Percentiles rank a stretch among this genome's conserved stretches.
phyloP scores from a whole-genome alignment of 495 filamentous ascomycete species.

The Cudoniella acicularis region DNA sequence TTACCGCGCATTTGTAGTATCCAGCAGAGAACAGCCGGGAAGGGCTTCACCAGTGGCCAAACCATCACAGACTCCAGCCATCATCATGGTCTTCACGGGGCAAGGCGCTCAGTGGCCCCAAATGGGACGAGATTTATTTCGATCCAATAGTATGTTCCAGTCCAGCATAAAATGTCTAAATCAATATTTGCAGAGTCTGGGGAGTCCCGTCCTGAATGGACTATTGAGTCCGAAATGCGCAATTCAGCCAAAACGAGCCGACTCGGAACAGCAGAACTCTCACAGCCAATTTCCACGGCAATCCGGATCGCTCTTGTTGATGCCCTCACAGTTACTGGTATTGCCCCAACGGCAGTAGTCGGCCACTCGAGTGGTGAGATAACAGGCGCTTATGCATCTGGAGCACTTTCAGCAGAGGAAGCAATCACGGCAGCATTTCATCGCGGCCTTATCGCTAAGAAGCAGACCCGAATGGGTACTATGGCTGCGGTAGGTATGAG shows the following conservation, averaged over 20 bases:
- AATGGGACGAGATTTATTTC: conserved; percentile 53
- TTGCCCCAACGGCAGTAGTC: conserved; percentile 46
- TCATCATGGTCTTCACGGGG: conserved; percentile 24
- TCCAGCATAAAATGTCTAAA: no score
- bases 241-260: conserved; percentile 25
- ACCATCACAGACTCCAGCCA: not conserved
- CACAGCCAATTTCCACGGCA: conserved; percentile 50
- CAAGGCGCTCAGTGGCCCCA: conserved; percentile 45
- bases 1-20: conserved; percentile 2
- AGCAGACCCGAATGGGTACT: conserved; percentile 23
- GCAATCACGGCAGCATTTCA: conserved; percentile 52
- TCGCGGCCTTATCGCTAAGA: conserved; percentile 21
- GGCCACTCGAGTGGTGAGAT: conserved; percentile 68
- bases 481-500: conserved; percentile 51
- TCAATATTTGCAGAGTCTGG: no score
- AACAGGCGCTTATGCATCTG: conserved; percentile 47
- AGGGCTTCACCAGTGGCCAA: not conserved
- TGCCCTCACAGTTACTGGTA: conserved; percentile 48
- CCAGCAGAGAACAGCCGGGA: not conserved
- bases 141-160: no score
- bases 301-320: conserved; percentile 52
- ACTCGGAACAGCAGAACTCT: conserved; percentile 36
- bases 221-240: not conserved
- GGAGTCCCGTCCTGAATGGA: no score
- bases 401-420: conserved; percentile 44